Evolutionary conservation across 2,329 filamentous ascomycete species (phyloP).

Genomic region (Domatiomyces catenatus): DNA sequence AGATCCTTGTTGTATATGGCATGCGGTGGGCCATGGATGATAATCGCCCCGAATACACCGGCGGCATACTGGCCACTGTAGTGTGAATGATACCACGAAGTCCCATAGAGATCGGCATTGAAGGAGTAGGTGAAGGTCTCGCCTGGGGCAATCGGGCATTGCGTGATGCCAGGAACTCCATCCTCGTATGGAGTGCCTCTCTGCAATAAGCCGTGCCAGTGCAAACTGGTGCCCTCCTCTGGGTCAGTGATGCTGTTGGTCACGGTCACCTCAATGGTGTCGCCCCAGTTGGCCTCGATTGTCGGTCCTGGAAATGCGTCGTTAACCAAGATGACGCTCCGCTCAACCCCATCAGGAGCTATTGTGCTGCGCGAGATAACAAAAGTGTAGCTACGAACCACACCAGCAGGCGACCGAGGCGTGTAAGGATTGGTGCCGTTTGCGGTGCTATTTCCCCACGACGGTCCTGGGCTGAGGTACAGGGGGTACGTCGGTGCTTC

Average conservation of each 20-base stretch:
- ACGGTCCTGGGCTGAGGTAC: constrained; percentile 4
- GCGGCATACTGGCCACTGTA: constrained; percentile 19
- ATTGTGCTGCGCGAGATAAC: constrained; percentile 15
- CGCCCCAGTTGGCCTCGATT: constrained; percentile 18
- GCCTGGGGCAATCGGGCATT: constrained; percentile 29
- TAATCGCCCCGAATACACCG: constrained; percentile 19
- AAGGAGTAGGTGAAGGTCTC: constrained; percentile 24
- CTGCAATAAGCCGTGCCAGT: constrained; percentile 28
- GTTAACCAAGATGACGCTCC: constrained; percentile 20
- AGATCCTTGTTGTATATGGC: constrained; percentile 14
- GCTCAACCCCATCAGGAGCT: constrained; percentile 20
- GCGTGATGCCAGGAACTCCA: constrained; percentile 27
- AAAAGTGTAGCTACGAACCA: constrained; percentile 21
- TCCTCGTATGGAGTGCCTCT: constrained; percentile 24
- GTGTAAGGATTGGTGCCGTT: constrained; percentile 10
- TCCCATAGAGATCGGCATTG: constrained; percentile 24
- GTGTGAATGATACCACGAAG: constrained; percentile 27
- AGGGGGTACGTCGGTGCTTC: constrained; percentile 7
- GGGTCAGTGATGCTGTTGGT: constrained; percentile 21
- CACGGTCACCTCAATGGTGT: constrained; percentile 20
- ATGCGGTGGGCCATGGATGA: constrained; percentile 16
- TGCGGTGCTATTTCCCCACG: constrained; percentile 7
- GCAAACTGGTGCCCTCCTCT: constrained; percentile 24
- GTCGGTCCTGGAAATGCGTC: constrained; percentile 43
- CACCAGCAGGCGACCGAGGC: constrained; percentile 9